Evolutionary conservation across 495 filamentous ascomycete genomes (phyloP).

Genomic region (Hypoxylon intermedium): DNA sequence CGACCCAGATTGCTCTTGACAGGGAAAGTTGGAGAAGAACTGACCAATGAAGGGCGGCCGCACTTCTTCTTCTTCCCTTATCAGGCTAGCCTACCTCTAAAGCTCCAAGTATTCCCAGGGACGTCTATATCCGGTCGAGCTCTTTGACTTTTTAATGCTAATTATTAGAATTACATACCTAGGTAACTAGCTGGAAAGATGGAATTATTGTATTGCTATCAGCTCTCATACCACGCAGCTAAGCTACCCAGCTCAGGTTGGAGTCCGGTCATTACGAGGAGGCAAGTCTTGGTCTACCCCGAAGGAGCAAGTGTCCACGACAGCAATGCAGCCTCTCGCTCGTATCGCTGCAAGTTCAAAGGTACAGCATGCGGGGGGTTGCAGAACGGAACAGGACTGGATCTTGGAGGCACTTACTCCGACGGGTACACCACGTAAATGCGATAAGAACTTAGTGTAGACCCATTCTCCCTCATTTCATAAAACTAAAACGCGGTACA

Average conservation of each 20-base stretch:
- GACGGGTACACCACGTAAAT: background rate
- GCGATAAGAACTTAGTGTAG: too few species aligned
- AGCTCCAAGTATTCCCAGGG: too few species aligned
- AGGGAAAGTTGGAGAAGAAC: conserved; percentile 10
- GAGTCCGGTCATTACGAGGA: conserved; percentile 19
- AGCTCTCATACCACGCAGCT: background rate
- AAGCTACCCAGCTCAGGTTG: background rate
- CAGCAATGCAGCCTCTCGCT: conserved; percentile 22
- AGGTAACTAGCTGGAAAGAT: too few species aligned
- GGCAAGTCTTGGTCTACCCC: background rate
- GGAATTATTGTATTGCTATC: conserved; percentile 2
- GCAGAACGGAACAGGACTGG: conserved; percentile 21
- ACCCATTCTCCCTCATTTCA: too few species aligned
- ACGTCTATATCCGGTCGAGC: too few species aligned
- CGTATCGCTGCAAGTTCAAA: conserved; percentile 25
- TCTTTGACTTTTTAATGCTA: too few species aligned
- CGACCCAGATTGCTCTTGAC: conserved; percentile 16
- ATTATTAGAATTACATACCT: too few species aligned
- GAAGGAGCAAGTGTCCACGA: conserved; percentile 29
- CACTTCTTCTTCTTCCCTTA: conserved; percentile 18
- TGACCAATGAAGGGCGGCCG: conserved; percentile 18
- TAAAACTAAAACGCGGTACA: too few species aligned
- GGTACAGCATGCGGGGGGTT: conserved; percentile 31
- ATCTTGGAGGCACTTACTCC: conserved; percentile 14
- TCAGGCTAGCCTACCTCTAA: conserved; percentile 25